A percentile compares a stretch with the other conserved stretches of the same genome.
Conservation (phyloP, 768 basidiomycete species). For the Suillus variegatus region DNA sequence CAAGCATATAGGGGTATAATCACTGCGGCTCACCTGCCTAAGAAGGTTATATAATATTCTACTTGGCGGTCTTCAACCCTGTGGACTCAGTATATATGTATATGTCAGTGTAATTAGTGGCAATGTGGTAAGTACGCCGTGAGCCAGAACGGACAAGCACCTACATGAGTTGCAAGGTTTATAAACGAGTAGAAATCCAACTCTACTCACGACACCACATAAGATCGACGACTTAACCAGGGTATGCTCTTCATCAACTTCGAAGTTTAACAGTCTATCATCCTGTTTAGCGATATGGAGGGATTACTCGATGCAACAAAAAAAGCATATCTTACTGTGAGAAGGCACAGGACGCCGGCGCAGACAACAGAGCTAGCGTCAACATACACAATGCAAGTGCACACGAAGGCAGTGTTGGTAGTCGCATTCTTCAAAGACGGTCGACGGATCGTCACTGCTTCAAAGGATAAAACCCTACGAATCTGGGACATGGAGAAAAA, state of each 20-base stretch:
- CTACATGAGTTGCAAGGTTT: background rate
- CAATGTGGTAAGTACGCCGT: background rate
- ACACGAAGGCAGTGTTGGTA: background rate
- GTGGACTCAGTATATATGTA: no score
- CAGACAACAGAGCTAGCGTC: background rate
- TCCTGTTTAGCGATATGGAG: background rate
- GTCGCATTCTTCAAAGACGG: conserved; percentile 31
- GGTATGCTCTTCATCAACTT: background rate
- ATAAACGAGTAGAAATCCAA: background rate
- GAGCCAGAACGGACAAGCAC: background rate
- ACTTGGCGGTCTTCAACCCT: no score
- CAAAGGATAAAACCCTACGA: conserved; percentile 24
- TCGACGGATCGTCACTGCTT: conserved; percentile 25
- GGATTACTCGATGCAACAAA: no score
- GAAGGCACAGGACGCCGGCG: no score
- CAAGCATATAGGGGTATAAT: no score
- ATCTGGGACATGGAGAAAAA: conserved; percentile 30
- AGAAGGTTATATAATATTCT: no score
- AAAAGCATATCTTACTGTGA: background rate
- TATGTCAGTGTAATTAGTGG: conserved; percentile 31
- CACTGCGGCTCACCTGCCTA: no score
- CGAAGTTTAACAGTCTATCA: background rate
- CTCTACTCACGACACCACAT: background rate
- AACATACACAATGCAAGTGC: background rate
- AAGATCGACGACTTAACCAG: background rate